Evolutionary conservation across 257 asterid species (phyloP), one percentile per base, ranked within the genome.

Genomic region (Scutellaria baicalensis): DNA sequence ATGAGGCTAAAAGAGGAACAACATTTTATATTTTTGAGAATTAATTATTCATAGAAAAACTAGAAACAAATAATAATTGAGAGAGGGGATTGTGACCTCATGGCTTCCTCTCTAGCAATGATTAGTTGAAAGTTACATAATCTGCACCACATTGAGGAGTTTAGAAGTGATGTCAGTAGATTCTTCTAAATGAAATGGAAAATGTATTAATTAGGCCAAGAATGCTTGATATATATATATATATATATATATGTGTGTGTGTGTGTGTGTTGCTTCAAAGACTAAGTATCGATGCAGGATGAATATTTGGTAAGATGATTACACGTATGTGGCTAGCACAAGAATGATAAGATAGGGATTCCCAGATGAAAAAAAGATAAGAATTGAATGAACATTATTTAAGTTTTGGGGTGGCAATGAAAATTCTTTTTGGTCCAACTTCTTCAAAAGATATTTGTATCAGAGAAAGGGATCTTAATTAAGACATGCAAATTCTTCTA

Each of bases 121-220:
- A 72, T 72, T 72, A 62, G 38, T 14, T 72, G 65, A 63, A 71
- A 62, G 70, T 14, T 50, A 63, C 77, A 12, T 52, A 4, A 27
- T 27, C 33, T 12, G 50, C 12, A 3, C 17, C 33, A 14, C 16
- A 4, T 14, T 8, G 31, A 16, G 66, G 66, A 38, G n/a, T n/a
- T n/a, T n/a, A n/a, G n/a, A n/a, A n/a, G 33, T 27, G 33, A 27
- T 3, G 4, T 27, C 33, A 1, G 2, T 27, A 27, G 3, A 27
- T 2, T 27, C 33, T 27, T 27, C 4, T 27, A 27, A 27, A 5
- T 1, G 33, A 27, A 27, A 27, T 27, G 2, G 1, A 23, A 1
- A 27, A n/a, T n/a, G n/a, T n/a, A n/a, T 16, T 49, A 49, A 16
- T 16, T 49, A 49, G 18, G 18, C 55, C 56, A 16, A 49, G 27